These are phyloP conservation scores for Acanthamoeba castellanii DNA, from an alignment of 208 protist species.

Conservation along the genomic window DNA sequence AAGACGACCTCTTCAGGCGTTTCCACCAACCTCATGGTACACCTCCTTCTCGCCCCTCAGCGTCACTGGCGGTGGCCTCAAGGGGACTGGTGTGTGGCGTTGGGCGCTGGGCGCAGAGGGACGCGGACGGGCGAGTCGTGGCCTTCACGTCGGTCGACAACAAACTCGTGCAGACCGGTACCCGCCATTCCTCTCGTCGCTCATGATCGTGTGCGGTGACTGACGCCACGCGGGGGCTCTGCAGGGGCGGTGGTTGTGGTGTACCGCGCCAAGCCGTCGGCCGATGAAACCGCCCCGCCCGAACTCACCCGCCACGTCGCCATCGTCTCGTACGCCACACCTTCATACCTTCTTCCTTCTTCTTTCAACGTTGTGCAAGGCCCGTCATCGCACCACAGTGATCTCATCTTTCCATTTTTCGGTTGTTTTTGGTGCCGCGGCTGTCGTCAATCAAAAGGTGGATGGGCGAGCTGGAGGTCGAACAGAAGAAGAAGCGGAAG, in stretches of 20 bases:
- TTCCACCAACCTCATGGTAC: slow-evolving; percentile 15
- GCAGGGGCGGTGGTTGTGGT: slow-evolving; percentile 16
- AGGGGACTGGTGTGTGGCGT: neutral
- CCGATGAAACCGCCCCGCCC: neutral
- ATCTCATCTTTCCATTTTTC: neutral
- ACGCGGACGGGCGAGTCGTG: neutral
- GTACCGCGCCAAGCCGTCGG: neutral
- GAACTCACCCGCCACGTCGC: slow-evolving; percentile 15
- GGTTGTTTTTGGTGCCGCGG: neutral
- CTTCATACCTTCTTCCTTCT: neutral
- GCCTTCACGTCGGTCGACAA: slow-evolving; percentile 50
- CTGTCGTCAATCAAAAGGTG: neutral
- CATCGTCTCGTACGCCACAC: neutral
- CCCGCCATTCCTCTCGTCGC: neutral
- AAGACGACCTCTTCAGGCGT: neutral
- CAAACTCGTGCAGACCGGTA: slow-evolving; percentile 16
- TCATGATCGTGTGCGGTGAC: neutral
- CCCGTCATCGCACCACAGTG: neutral
- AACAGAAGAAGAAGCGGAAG: slow-evolving; percentile 44
- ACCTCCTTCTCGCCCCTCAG: neutral
- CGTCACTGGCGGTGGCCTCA: neutral
- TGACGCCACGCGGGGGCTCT: neutral
- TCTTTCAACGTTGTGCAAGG: neutral
- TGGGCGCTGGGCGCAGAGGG: neutral
- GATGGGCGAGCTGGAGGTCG: slow-evolving; percentile 58